Evolutionary conservation across 768 basidiomycete species (phyloP).

Genomic region (Pleurotus eryngii): DNA sequence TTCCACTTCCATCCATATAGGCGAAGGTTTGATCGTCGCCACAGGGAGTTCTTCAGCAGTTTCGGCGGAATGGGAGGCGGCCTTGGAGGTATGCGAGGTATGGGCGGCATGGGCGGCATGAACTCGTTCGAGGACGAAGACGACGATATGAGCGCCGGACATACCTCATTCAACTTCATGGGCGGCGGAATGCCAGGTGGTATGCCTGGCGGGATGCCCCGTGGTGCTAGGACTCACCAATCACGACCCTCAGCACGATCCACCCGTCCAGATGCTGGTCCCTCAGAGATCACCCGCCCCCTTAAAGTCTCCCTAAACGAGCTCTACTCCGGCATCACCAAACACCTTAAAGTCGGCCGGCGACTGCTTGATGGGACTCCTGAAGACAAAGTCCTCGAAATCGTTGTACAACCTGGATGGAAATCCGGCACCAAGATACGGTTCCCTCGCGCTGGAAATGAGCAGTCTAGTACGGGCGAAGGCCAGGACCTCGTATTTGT

Average conservation of each 20-base stretch:
- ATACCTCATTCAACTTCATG: conserved; percentile 21
- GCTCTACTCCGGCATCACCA: conserved; percentile 79
- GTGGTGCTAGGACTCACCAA: conserved; percentile 22
- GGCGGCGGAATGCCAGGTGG: conserved; percentile 46
- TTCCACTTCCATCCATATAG: not conserved
- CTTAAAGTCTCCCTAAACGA: conserved; percentile 85
- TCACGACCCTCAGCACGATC: conserved; percentile 21
- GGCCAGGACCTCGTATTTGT: conserved; percentile 93
- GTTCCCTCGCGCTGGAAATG: conserved; percentile 86
- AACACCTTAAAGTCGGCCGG: conserved; percentile 85
- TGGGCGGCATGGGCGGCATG: conserved; percentile 39
- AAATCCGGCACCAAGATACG: conserved; percentile 94
- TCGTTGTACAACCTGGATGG: conserved; percentile 85
- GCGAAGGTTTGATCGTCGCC: conserved; percentile 3
- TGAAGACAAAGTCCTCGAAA: conserved; percentile 86
- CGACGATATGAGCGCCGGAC: conserved; percentile 45
- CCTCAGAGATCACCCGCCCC: conserved; percentile 71
- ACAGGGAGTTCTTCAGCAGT: conserved; percentile 42
- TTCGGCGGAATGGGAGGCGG: conserved; percentile 36
- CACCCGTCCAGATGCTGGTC: conserved; percentile 27
- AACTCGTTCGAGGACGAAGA: conserved; percentile 38
- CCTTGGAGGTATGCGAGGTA: conserved; percentile 33
- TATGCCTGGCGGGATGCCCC: conserved; percentile 55
- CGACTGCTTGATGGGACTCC: conserved; percentile 65
- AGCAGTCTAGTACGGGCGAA: conserved; percentile 52